A percentile compares a stretch with the other conserved stretches of the same genome.
These are phyloP conservation scores for Hyphopichia pseudoburtonii DNA, from an alignment of 1,139 yeast species.

Conservation along the genomic window DNA sequence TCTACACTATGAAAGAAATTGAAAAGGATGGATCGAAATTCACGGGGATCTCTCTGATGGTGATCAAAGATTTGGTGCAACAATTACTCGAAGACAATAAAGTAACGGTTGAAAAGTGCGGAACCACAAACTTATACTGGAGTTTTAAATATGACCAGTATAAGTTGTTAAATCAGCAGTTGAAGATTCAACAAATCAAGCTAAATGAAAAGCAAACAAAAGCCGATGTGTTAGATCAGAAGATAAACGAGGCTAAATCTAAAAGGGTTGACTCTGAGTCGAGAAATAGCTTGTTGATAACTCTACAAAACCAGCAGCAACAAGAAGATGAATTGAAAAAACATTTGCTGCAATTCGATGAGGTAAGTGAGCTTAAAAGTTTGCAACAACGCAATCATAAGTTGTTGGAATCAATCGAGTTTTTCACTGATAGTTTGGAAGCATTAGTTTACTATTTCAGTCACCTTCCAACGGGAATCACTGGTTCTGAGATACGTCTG, in stretches of 20 bases:
- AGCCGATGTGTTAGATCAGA: no score
- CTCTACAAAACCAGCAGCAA: background rate
- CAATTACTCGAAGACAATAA: constrained; percentile 45
- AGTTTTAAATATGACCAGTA: constrained; percentile 42
- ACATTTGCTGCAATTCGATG: constrained; percentile 4
- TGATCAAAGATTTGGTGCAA: constrained; percentile 49
- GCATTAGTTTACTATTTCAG: constrained; percentile 12
- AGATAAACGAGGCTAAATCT: no score
- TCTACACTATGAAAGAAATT: constrained; percentile 50
- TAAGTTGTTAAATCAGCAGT: constrained; percentile 18
- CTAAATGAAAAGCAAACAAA: constrained; percentile 1
- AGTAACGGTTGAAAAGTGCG: constrained; percentile 53
- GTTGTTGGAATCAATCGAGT: constrained; percentile 11
- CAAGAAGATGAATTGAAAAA: constrained; percentile 1
- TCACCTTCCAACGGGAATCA: constrained; percentile 7
- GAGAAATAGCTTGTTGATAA: background rate
- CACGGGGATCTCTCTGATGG: constrained; percentile 49
- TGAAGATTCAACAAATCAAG: constrained; percentile 7
- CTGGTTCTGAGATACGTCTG: constrained; percentile 8
- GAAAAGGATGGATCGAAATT: constrained; percentile 47
- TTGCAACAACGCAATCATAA: constrained; percentile 4
- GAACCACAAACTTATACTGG: constrained; percentile 55
- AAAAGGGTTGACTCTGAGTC: no score
- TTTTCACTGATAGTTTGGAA: constrained; percentile 15
- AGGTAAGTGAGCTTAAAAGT: constrained; percentile 3